A percentile compares a stretch with the other conserved stretches of the same genome.
These are phyloP conservation scores for Pleurotus giganteus DNA, from an alignment of 768 basidiomycete genomes.

Conservation along the genomic window DNA sequence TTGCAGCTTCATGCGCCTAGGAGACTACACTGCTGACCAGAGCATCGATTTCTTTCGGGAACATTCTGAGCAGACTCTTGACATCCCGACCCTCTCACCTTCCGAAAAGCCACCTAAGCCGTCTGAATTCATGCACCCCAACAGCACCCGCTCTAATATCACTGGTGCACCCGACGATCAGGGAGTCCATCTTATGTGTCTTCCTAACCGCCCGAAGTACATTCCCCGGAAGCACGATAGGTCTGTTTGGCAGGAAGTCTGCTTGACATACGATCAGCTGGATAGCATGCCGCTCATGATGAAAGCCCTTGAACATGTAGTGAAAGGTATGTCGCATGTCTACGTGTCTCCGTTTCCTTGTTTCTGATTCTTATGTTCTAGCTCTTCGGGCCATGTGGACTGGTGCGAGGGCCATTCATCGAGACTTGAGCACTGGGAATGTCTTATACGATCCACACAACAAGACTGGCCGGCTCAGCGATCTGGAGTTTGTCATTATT, in stretches of 20 bases:
- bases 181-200: too few relatives aligned
- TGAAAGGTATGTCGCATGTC: slow-evolving; percentile 6
- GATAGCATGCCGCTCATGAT: background rate
- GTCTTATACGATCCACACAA: slow-evolving; percentile 7
- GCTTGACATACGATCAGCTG: background rate
- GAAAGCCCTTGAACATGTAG: background rate
- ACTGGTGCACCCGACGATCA: too few relatives aligned
- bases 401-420: slow-evolving; percentile 12
- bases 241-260: too few relatives aligned
- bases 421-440: slow-evolving; percentile 17
- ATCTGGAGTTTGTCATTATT: slow-evolving; percentile 12
- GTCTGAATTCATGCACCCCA: too few relatives aligned
- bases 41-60: background rate
- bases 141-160: too few relatives aligned
- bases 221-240: background rate
- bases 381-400: slow-evolving; percentile 9
- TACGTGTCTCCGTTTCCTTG: background rate
- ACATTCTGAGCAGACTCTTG: too few relatives aligned
- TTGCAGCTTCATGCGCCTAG: slow-evolving; percentile 1
- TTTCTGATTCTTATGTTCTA: background rate
- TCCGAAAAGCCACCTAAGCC: too few relatives aligned
- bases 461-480: slow-evolving; percentile 8
- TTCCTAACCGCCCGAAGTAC: background rate
- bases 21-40: background rate
- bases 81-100: too few relatives aligned